These are phyloP conservation scores for Termitomyces sp. DNA, from an alignment of 768 basidiomycete species.

Conservation along the genomic window DNA sequence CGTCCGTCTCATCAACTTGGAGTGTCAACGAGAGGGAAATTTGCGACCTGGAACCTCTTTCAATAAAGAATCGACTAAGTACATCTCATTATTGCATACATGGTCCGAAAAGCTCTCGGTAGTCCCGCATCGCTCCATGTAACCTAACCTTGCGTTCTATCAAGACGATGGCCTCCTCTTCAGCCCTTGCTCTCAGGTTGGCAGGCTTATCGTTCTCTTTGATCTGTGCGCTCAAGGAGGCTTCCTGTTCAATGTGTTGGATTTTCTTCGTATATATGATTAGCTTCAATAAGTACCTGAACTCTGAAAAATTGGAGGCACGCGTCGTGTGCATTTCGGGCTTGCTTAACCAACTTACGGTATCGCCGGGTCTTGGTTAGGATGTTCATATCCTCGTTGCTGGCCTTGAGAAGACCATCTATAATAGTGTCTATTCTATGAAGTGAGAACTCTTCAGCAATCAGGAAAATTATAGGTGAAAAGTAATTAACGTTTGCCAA, in stretches of 20 bases:
- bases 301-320: no score
- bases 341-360: no score
- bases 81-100: neutral
- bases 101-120: slow-evolving; percentile 16
- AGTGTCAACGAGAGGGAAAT: neutral
- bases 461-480: neutral
- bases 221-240: no score
- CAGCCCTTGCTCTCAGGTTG: no score
- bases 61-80: neutral
- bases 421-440: neutral
- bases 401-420: no score
- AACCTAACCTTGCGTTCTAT: neutral
- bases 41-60: neutral
- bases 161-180: neutral
- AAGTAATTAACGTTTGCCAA: neutral
- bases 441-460: neutral
- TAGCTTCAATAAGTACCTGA: no score
- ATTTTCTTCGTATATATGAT: no score
- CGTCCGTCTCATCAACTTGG: neutral
- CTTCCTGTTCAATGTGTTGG: no score
- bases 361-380: no score
- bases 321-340: no score
- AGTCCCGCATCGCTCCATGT: neutral
- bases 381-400: no score
- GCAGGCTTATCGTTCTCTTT: no score